These are phyloP conservation scores for Leptographium radiaticola DNA, from an alignment of 2,329 filamentous ascomycete genomes.

Conservation along the genomic window DNA sequence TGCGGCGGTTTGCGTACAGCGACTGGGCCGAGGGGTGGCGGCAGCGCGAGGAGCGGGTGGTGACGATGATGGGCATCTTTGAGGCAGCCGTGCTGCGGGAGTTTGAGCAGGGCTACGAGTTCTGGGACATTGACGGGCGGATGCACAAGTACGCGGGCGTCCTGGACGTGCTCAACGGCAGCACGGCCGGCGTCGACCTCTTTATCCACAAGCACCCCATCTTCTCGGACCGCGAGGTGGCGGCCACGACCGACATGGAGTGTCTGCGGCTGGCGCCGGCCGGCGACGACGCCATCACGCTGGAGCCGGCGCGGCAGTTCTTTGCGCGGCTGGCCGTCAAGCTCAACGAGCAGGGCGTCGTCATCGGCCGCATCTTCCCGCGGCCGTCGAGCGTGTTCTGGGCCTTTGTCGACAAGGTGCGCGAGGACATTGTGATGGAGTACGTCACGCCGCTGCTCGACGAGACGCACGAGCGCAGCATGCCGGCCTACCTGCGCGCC, in stretches of 20 bases:
- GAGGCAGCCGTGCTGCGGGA: constrained; percentile 83
- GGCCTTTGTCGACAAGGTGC: constrained; percentile 67
- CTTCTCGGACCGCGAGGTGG: constrained; percentile 57
- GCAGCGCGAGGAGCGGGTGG: constrained; percentile 58
- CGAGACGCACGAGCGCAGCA: constrained; percentile 65
- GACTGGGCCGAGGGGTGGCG: constrained; percentile 68
- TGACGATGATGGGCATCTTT: constrained; percentile 66
- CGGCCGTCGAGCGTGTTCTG: constrained; percentile 57
- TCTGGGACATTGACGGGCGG: constrained; percentile 72
- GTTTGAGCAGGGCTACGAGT: constrained; percentile 85
- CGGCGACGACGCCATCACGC: constrained; percentile 49
- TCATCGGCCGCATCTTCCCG: constrained; percentile 77
- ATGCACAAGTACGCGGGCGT: constrained; percentile 89
- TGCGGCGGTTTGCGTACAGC: constrained; percentile 65
- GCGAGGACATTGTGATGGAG: constrained; percentile 73
- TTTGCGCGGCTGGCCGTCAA: constrained; percentile 63
- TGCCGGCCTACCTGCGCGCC: constrained; percentile 69
- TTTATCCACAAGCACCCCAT: constrained; percentile 85
- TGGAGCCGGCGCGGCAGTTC: constrained; percentile 71
- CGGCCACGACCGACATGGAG: constrained; percentile 59
- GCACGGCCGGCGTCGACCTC: constrained; percentile 62
- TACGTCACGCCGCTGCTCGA: constrained; percentile 80
- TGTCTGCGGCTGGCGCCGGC: constrained; percentile 56
- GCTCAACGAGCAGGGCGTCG: constrained; percentile 65
- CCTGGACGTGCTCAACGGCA: constrained; percentile 68